Evolutionary conservation across 768 basidiomycete genomes (phyloP).

Genomic region (Tremella yokohamensis): DNA sequence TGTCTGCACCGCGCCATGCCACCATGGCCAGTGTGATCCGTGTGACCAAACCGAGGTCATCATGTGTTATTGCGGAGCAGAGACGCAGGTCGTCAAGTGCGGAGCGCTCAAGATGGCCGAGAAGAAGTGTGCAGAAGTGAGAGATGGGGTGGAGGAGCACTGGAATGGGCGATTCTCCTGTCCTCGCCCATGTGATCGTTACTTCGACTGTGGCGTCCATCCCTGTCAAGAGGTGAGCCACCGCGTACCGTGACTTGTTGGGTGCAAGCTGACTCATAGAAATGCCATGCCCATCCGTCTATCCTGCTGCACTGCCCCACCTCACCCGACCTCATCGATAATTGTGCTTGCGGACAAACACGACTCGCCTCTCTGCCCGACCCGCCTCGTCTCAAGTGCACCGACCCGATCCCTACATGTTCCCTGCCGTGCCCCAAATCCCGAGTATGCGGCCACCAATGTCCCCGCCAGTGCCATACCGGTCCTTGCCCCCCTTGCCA

Average conservation of each 20-base stretch:
- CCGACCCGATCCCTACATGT: slow-evolving; percentile 79
- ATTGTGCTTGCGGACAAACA: slow-evolving; percentile 69
- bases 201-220: slow-evolving; percentile 75
- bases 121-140: slow-evolving; percentile 47
- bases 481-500: slow-evolving; percentile 77
- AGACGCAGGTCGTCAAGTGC: slow-evolving; percentile 61
- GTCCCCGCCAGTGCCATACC: slow-evolving; percentile 66
- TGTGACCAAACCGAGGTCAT: slow-evolving; percentile 61
- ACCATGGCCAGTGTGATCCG: slow-evolving; percentile 67
- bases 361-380: slow-evolving; percentile 54
- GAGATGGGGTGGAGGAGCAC: slow-evolving; percentile 52
- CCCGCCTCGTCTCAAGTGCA: slow-evolving; percentile 56
- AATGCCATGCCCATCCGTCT: slow-evolving; percentile 71
- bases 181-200: slow-evolving; percentile 60
- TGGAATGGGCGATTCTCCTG: slow-evolving; percentile 73
- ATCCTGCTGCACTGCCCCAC: slow-evolving; percentile 64
- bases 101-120: slow-evolving; percentile 52
- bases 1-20: slow-evolving; percentile 64
- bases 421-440: slow-evolving; percentile 62
- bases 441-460: slow-evolving; percentile 68
- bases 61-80: slow-evolving; percentile 78
- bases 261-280: slow-evolving; percentile 37
- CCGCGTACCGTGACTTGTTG: not conserved
- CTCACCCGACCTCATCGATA: slow-evolving; percentile 61
- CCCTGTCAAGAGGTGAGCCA: slow-evolving; percentile 59